Evolutionary conservation across 2,329 filamentous ascomycete genomes (phyloP).

Genomic region (Scopulariopsis brevicaulis): DNA sequence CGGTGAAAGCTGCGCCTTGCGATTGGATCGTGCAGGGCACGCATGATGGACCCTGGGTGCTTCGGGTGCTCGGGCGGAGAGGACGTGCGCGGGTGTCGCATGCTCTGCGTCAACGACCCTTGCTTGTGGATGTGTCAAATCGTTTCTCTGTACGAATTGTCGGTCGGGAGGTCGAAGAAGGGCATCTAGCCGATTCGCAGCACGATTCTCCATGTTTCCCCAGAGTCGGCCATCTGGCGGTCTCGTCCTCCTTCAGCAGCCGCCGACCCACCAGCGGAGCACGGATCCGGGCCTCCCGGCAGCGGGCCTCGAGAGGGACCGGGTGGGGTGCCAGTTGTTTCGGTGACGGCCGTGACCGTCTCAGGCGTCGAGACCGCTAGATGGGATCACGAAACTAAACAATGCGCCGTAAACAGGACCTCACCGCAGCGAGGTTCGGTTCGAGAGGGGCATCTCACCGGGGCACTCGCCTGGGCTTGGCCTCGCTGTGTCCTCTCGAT

Average conservation of each 20-base stretch:
- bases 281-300: not conserved
- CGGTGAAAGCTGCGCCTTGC: not conserved
- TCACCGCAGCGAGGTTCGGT: not conserved
- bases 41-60: slow-evolving; percentile 1
- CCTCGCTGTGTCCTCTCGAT: not conserved
- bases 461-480: not conserved
- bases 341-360: not conserved
- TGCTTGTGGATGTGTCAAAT: not conserved
- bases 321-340: not conserved
- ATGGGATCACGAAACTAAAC: not conserved
- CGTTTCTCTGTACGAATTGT: not conserved
- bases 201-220: not conserved
- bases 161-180: not conserved
- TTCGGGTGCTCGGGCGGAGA: not conserved
- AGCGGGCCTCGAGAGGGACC: not conserved
- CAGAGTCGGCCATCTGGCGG: not conserved
- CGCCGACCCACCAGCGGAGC: not conserved
- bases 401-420: not conserved
- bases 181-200: not conserved
- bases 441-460: not conserved
- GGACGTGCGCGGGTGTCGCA: slow-evolving; percentile 1
- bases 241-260: not conserved
- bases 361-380: not conserved
- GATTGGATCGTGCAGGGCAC: not conserved
- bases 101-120: not conserved